phyloP scores from a whole-genome alignment of 2,329 filamentous ascomycete genomes.

The Sporothrix inflata region DNA sequence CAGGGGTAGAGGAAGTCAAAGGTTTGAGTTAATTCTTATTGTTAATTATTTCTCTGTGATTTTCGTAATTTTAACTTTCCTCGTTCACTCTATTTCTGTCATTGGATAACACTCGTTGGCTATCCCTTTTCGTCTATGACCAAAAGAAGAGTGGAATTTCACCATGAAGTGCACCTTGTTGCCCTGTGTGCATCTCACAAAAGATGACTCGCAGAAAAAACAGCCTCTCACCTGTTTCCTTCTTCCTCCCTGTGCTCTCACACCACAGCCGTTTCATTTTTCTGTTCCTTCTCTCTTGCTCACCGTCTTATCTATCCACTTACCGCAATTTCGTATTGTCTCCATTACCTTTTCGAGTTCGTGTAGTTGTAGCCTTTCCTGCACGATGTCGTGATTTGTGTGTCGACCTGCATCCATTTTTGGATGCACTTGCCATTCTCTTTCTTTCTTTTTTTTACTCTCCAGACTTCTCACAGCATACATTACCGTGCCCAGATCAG shows the following conservation, averaged over 20 bases:
- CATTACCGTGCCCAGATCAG: neutral
- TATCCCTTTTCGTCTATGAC: neutral
- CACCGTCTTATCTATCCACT: neutral
- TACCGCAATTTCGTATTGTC: neutral
- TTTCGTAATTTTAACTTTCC: too few species aligned
- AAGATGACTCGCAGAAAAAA: slow-evolving; percentile 11
- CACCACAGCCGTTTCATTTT: neutral
- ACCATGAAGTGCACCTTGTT: neutral
- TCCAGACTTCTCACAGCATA: neutral
- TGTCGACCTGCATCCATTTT: neutral
- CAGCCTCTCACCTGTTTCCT: neutral
- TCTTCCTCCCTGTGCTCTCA: neutral
- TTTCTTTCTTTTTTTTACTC: neutral
- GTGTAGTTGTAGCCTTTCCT: neutral
- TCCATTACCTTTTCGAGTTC: neutral
- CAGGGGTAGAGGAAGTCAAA: too few species aligned
- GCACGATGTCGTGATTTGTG: neutral
- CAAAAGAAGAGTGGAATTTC: neutral
- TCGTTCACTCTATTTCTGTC: neutral
- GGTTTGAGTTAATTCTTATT: too few species aligned
- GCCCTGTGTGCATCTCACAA: slow-evolving; percentile 1
- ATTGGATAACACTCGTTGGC: neutral
- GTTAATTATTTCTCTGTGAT: too few species aligned
- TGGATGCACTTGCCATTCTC: neutral
- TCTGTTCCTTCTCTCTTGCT: neutral